Conservation (phyloP, 176 grass and related monocot species). For the Eremochloa ophiuroides region DNA sequence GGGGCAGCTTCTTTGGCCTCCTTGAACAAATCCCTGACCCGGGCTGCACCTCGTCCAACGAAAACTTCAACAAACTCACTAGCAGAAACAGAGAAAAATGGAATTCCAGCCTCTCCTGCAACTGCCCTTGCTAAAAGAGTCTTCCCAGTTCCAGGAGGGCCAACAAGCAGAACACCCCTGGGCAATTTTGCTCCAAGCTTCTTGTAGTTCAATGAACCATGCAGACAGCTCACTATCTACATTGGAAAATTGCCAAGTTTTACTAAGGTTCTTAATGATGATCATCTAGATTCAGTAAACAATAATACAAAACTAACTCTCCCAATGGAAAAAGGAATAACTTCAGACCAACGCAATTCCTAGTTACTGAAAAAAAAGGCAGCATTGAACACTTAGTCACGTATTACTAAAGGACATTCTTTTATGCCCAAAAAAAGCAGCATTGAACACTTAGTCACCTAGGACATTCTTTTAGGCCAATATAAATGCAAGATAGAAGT, state of each 20-base stretch:
- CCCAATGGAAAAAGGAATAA: neutral
- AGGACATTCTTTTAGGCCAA: neutral
- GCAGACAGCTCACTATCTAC: conserved; percentile 85
- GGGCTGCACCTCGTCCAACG: conserved; percentile 86
- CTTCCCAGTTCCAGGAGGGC: conserved; percentile 93
- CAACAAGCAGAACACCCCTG: conserved; percentile 85
- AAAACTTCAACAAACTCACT: conserved; percentile 98
- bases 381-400: too few relatives aligned
- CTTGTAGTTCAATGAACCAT: conserved; percentile 88
- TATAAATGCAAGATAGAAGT: conserved; percentile 16
- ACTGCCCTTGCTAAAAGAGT: conserved; percentile 87
- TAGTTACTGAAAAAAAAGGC: neutral
- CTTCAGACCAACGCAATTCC: conserved; percentile 1
- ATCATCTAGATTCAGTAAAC: conserved; percentile 3
- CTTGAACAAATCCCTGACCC: conserved; percentile 92
- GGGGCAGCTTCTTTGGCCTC: conserved; percentile 87
- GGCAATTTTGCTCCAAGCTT: conserved; percentile 92
- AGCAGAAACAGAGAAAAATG: conserved; percentile 94
- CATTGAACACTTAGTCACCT: neutral
- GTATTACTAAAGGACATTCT: too few relatives aligned
- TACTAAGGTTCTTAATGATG: conserved; percentile 7
- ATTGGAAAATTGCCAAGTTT: conserved; percentile 31
- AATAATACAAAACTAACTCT: conserved; percentile 13
- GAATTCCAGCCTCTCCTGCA: conserved; percentile 89
- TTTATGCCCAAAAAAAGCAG: too few relatives aligned